phyloP scores from a whole-genome alignment of 2,329 filamentous ascomycete genomes.

The Pseudocercospora fijiensis region DNA sequence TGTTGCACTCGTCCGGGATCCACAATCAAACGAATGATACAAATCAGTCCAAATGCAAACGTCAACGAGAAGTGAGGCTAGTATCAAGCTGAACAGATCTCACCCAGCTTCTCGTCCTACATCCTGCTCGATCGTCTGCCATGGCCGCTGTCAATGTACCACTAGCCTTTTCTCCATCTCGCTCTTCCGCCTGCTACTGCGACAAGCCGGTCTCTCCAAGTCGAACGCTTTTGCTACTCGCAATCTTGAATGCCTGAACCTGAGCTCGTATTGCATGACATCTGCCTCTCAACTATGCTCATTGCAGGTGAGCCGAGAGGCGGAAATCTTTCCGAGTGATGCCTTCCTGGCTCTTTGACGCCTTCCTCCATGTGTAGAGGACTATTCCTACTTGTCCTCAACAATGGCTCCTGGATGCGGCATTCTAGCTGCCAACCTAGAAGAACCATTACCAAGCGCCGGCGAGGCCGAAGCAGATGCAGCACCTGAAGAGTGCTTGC shows the following conservation, averaged over 20 bases:
- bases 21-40: background rate
- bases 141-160: background rate
- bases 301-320: background rate
- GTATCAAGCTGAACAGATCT: background rate
- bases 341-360: background rate
- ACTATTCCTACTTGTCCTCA: background rate
- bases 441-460: slow-evolving; percentile 36
- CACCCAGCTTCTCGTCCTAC: background rate
- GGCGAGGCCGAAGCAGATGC: slow-evolving; percentile 44
- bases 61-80: background rate
- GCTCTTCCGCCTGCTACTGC: background rate
- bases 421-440: background rate
- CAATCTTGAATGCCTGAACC: background rate
- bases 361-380: background rate
- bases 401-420: slow-evolving; percentile 2
- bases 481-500: slow-evolving; percentile 29
- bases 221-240: background rate
- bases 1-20: background rate
- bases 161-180: background rate
- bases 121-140: too few relatives aligned
- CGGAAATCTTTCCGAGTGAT: background rate
- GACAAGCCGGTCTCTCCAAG: background rate
- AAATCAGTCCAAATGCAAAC: background rate
- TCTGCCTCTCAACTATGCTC: background rate
- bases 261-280: background rate